Percentiles rank a stretch among this genome's conserved stretches.
Conservation (phyloP, 2,329 filamentous ascomycete species). For the Cladosporium colombiae region DNA sequence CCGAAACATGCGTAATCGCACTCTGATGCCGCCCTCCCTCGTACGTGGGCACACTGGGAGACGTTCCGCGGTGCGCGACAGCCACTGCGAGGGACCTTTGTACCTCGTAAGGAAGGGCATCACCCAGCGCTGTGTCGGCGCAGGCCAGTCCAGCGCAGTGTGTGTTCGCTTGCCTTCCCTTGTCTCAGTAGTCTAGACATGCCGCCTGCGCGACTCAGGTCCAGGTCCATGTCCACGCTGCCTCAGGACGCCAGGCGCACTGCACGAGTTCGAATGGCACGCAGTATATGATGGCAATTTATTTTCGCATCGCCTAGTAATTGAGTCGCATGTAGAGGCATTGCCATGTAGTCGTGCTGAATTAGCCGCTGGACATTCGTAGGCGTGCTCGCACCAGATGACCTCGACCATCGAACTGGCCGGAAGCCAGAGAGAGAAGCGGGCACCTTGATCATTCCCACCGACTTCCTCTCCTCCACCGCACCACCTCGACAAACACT, state of each 20-base stretch:
- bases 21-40: constrained; percentile 6
- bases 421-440: constrained; percentile 16
- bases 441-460: constrained; percentile 21
- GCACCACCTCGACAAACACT: constrained; percentile 18
- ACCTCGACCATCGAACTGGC: constrained; percentile 19
- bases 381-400: constrained; percentile 15
- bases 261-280: constrained; percentile 8
- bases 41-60: constrained; percentile 10
- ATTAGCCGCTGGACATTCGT: constrained; percentile 12
- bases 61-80: constrained; percentile 13
- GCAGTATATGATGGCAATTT: not conserved
- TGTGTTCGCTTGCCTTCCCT: constrained; percentile 1
- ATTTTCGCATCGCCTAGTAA: not conserved
- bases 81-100: constrained; percentile 10
- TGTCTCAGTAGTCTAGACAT: constrained; percentile 15
- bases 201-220: constrained; percentile 15
- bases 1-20: constrained; percentile 20
- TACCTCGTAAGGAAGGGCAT: constrained; percentile 2
- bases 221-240: not conserved
- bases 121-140: not conserved
- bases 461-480: constrained; percentile 18
- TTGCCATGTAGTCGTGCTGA: constrained; percentile 9
- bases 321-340: constrained; percentile 8
- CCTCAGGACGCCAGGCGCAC: constrained; percentile 15
- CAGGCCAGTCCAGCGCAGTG: not conserved